Evolutionary conservation across 768 basidiomycete genomes (phyloP), one percentile per base, ranked within the genome.

Genomic region (Harrya chromipes): DNA sequence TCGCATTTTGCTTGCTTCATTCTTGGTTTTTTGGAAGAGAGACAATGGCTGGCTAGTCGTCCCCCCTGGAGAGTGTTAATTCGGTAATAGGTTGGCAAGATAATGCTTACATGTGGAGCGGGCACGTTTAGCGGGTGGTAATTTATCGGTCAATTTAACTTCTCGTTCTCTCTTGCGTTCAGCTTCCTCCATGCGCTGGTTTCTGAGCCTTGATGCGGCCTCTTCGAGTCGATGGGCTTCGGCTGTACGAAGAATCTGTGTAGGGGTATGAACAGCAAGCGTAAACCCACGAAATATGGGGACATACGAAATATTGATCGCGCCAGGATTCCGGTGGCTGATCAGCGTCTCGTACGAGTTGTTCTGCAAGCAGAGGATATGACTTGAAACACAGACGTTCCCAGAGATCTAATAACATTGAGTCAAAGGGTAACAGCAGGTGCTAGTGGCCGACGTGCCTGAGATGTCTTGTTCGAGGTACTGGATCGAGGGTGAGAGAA

Each of bases 121-220:
- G 29, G 74, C 58, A 43, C 87, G 84, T 69, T 88, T 90, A 24
- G 75, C 56, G 19, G 81, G 83, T 23, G 86, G 87, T 13, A 86
- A 56, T 54, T 72, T 78, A 66, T 87, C 85, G 16, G 86, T 90
- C 45, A 83, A 59, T 64, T 88, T 90, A 50, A 92, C 79, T 67
- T 85, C 83, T 50, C 82, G 77, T 66, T 86, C 85, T 66, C 77
- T 87, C 73, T 85, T 90, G 54, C 82, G 83, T 62, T 85, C 82
- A 33, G 84, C 85, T 11, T 78, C 84, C 64, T 85, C 82, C 60
- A 80, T 74, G 17, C 87, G 81, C 59, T 84, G 81, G 40, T 68
- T 78, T 53, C 85, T 82, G 55, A 91, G 73, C 55, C 76, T 83
- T 37, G 72, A 74, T 26, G 80, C 78, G 11, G 79, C 72, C 62